phyloP scores from a whole-genome alignment of 352 stramenopile species.

The Plasmopara muralis region DNA sequence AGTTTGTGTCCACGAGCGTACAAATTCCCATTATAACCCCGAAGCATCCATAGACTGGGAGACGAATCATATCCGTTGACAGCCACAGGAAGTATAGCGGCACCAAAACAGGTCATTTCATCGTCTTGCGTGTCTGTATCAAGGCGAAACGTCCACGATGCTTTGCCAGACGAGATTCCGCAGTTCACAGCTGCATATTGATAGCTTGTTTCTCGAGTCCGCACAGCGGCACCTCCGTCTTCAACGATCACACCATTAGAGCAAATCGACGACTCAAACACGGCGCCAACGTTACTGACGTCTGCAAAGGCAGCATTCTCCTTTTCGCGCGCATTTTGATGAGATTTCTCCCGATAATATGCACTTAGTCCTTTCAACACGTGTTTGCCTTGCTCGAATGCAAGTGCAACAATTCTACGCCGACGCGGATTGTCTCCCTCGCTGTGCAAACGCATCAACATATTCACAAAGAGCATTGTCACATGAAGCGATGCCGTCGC shows the following conservation, averaged over 20 bases:
- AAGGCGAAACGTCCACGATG: conserved; percentile 84
- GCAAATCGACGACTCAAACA: conserved; percentile 78
- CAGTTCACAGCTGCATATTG: conserved; percentile 83
- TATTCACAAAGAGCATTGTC: conserved; percentile 62
- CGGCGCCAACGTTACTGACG: conserved; percentile 53
- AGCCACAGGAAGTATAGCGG: conserved; percentile 81
- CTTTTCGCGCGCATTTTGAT: conserved; percentile 24
- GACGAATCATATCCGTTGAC: conserved; percentile 88
- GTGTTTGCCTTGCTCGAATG: conserved; percentile 38
- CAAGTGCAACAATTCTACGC: conserved; percentile 26
- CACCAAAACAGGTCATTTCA: conserved; percentile 90
- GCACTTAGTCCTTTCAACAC: conserved; percentile 40
- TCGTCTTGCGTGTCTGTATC: conserved; percentile 87
- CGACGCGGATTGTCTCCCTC: conserved; percentile 3
- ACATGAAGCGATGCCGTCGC: conserved; percentile 68
- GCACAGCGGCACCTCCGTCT: conserved; percentile 62
- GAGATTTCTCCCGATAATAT: conserved; percentile 40
- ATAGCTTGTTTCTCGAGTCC: conserved; percentile 82
- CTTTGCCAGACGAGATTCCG: conserved; percentile 64
- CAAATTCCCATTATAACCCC: conserved; percentile 88
- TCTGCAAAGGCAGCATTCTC: conserved; percentile 47
- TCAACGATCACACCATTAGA: conserved; percentile 75
- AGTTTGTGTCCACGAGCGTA: conserved; percentile 87
- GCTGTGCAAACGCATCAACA: conserved; percentile 35
- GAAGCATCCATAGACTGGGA: conserved; percentile 87